Base-by-base conservation (phyloP, 2,329 filamentous ascomycete species). In the Chaetomiaceae sp. region DNA sequence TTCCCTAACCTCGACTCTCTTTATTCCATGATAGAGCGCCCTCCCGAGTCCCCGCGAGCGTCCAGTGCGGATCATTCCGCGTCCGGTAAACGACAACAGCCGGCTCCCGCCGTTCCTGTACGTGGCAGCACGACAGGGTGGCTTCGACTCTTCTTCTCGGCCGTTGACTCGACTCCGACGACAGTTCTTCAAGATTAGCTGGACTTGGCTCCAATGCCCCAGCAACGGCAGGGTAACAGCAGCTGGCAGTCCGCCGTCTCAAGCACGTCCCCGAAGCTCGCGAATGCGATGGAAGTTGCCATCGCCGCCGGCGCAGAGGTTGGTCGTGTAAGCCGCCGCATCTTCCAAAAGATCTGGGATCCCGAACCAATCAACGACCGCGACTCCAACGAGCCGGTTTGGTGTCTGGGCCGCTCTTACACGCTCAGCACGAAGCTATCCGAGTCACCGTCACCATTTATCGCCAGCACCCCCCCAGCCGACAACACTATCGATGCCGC, bases 291-390 rank as follows among this genome's bases (percentile, higher is more conserved):
- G 66, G 68, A 72, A 52, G 63, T 62, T 23, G 66, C 69, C 13
- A 69, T 76, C 58, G 73, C 75, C 32, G 63, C 64, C 16, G 62
- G 64, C 16, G 65, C 64, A 32, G 67, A 69, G 46, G 84, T 95
- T 55, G 82, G 87, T 61, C 86, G 87, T 61, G 78, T 78, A 56
- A 84, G 85, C 66, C 88, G 89, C 70, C 87, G 87, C 58, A 84
- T 96, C 62, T 85, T 96, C 55, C 88, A 92, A 71, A 90, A 89
- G 73, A 86, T 97, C 65, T 96, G 90, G 86, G 91, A 96, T 63
- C 90, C 90, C 0, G 85, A 91, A 59, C 91, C 90, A 5, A 82
- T 80, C 58, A 96, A 96, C 71, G 85, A 95, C 66, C 76, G 84
- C 53, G 68, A 73, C 54, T 77, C 79, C 33, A 78, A 84, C 58